Evolutionary conservation across 148 eudicot genomes (phyloP), one percentile per base, ranked within the genome.

Genomic region (Rhododendron griersonianum): DNA sequence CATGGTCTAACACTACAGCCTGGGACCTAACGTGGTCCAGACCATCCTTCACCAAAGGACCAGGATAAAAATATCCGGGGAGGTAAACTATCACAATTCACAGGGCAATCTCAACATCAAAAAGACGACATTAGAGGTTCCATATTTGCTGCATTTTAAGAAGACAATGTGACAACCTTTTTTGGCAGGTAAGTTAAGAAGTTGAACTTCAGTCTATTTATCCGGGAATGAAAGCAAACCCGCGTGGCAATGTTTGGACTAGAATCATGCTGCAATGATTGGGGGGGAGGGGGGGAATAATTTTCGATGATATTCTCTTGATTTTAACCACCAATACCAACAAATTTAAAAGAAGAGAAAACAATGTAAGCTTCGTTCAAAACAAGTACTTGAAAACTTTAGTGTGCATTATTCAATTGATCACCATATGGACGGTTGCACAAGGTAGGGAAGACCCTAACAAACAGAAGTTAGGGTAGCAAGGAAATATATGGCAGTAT

Each of bases 21-120:
- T 77, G 21, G 28, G 80, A 77, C 51, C 14, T 4, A 75, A 63
- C 30, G 4, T 7, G 71, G 50, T 44, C 6, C 81, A 16, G 28
- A 48, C 81, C 16, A 45, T 45, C 55, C 81, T 45, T 45, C 81
- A 45, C 81, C 55, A 45, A 77, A 78, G 81, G 55, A 78, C 53
- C 81, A n/a, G 53, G 50, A 77, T 6, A 41, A 76, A 79, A 79
- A 23, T 3, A 45, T 41, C 30, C 18, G 11, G 57, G 35, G 25
- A 47, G 30, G 30, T 48, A 2, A 13, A 79, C n/a, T 14, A 48
- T 7, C 23, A 80, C 39, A 25, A 50, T 30, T 50, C 61, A 50
- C n/a, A 14, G 14, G 37, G 61, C 16, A 28, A 11, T 80, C 16
- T 14, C 37, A 80, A 50, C 23, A 28, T 80, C 13, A 16, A 55